A percentile compares a stretch with the other conserved stretches of the same genome.
Conservation (phyloP, 768 basidiomycete genomes). For the Chalciporus chontae region DNA sequence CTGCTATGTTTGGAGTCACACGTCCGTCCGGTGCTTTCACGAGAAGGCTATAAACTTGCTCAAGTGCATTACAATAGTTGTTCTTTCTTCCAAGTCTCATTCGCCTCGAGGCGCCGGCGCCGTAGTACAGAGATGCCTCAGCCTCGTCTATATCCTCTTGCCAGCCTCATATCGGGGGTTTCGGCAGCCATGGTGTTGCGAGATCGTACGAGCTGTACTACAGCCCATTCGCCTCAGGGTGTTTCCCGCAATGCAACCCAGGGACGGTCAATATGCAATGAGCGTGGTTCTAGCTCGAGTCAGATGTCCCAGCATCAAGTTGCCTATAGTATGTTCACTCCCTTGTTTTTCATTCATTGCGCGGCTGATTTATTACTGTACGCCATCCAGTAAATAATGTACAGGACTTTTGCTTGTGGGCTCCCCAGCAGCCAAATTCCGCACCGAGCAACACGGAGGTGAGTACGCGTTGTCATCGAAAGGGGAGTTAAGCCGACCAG, state of each 20-base stretch:
- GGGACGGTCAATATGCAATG: conserved; percentile 63
- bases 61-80: not conserved
- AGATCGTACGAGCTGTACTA: conserved; percentile 31
- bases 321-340: conserved; percentile 44
- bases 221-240: conserved; percentile 48
- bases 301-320: conserved; percentile 67
- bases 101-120: conserved; percentile 13
- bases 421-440: conserved; percentile 49
- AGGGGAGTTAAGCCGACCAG: conserved; percentile 10
- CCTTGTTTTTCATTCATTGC: not conserved
- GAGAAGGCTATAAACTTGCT: conserved; percentile 21
- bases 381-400: conserved; percentile 48
- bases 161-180: conserved; percentile 17
- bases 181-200: conserved; percentile 19
- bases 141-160: conserved; percentile 15
- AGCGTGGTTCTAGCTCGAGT: conserved; percentile 54
- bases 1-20: conserved; percentile 19
- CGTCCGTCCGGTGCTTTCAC: conserved; percentile 13
- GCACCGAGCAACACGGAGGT: conserved; percentile 64
- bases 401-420: conserved; percentile 53
- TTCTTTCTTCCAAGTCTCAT: conserved; percentile 9
- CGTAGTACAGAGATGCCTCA: conserved; percentile 19
- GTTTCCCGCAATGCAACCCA: conserved; percentile 46
- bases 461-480: conserved; percentile 12
- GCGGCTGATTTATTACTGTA: not conserved